Conservation (phyloP, 2,329 filamentous ascomycete species). For the Aspergillus sp. region DNA sequence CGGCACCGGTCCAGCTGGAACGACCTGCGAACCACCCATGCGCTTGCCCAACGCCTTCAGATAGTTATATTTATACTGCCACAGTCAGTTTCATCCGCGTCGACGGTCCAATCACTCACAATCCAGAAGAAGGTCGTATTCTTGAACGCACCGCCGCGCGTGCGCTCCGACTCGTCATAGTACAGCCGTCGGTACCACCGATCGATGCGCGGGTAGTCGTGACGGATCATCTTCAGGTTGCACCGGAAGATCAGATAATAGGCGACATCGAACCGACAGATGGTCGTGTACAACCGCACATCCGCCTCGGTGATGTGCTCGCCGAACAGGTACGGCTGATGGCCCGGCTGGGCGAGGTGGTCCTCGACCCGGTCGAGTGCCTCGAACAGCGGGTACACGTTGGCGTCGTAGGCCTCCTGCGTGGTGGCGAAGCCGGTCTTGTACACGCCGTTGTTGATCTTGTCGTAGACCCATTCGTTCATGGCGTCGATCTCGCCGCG, state of each 20-base stretch:
- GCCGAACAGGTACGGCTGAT: constrained; percentile 70
- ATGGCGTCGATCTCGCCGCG: constrained; percentile 67
- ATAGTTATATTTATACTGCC: constrained; percentile 29
- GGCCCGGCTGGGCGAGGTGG: constrained; percentile 54
- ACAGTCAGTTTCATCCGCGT: not conserved
- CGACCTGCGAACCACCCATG: constrained; percentile 20
- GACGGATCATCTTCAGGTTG: constrained; percentile 62
- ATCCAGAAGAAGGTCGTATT: constrained; percentile 45
- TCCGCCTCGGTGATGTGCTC: constrained; percentile 74
- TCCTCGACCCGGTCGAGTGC: constrained; percentile 71
- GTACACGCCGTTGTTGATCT: constrained; percentile 56
- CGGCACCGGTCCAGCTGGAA: constrained; percentile 28
- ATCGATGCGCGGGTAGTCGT: constrained; percentile 55
- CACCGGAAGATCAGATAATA: constrained; percentile 83
- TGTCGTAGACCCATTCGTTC: constrained; percentile 73
- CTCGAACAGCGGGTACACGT: constrained; percentile 67
- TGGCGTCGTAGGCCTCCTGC: constrained; percentile 72
- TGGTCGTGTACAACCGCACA: constrained; percentile 67
- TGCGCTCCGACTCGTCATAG: constrained; percentile 45
- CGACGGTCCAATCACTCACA: constrained; percentile 22
- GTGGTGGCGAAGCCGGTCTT: constrained; percentile 73
- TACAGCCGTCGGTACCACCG: constrained; percentile 49
- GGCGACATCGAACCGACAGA: constrained; percentile 67
- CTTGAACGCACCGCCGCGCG: constrained; percentile 41
- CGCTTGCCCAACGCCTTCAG: constrained; percentile 17